Conservation (phyloP, 805 yeast genomes). For the Lipomyces yamadae region DNA sequence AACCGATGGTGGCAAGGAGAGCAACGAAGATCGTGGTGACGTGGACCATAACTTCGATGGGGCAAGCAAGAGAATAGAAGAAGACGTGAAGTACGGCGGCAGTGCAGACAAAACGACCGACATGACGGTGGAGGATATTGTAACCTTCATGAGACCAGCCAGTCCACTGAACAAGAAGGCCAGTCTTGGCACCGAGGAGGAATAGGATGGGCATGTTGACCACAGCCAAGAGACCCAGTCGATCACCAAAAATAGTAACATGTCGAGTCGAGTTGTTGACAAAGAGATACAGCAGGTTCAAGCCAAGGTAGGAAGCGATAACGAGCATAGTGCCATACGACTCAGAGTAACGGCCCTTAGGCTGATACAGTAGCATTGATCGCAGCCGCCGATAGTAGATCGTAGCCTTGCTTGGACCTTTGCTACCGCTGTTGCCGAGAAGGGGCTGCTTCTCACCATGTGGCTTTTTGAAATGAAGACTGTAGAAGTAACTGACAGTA, state of each 20-base stretch:
- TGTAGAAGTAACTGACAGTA: conserved; percentile 33
- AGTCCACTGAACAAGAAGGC: conserved; percentile 37
- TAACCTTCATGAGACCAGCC: conserved; percentile 40
- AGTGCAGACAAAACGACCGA: conserved; percentile 36
- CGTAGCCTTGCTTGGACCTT: conserved; percentile 27
- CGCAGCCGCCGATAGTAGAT: conserved; percentile 34
- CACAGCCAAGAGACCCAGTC: conserved; percentile 37
- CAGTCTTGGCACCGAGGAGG: conserved; percentile 39
- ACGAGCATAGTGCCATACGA: conserved; percentile 37
- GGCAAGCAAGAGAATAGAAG: conserved; percentile 35
- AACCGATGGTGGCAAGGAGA: conserved; percentile 31
- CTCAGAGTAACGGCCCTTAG: conserved; percentile 35
- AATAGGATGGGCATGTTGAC: conserved; percentile 37
- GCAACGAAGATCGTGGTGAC: conserved; percentile 38
- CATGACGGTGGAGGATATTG: conserved; percentile 38
- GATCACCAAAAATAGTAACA: conserved; percentile 37
- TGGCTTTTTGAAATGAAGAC: conserved; percentile 31
- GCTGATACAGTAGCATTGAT: conserved; percentile 37
- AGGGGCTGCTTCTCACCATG: conserved; percentile 39
- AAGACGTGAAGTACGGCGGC: conserved; percentile 36
- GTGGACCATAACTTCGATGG: conserved; percentile 35
- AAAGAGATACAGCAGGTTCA: conserved; percentile 34
- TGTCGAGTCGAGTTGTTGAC: conserved; percentile 35
- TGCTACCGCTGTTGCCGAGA: conserved; percentile 20
- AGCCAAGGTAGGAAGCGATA: conserved; percentile 35